A percentile compares a stretch with the other conserved stretches of the same genome.
Evolutionary conservation across 495 filamentous ascomycete genomes (phyloP).

Genomic region (Hypoxylon fuscum): DNA sequence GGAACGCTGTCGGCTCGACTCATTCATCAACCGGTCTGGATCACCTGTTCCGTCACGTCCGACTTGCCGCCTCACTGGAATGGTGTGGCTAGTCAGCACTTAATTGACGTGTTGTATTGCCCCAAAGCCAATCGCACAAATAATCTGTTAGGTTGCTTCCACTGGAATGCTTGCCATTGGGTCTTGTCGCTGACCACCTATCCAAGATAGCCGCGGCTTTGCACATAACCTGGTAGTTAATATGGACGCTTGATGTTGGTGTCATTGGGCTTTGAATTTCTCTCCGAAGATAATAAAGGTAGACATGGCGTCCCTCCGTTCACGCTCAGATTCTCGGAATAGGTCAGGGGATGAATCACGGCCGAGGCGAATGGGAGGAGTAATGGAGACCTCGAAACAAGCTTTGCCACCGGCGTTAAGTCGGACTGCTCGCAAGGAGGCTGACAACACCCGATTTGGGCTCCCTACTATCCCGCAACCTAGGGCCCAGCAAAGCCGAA

Average conservation of each 20-base stretch:
- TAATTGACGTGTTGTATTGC: constrained; percentile 31
- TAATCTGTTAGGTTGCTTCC: constrained; percentile 15
- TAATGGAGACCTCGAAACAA: constrained; percentile 28
- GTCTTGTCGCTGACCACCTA: constrained; percentile 28
- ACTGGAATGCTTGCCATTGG: constrained; percentile 8
- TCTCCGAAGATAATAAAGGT: constrained; percentile 17
- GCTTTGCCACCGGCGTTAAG: constrained; percentile 26
- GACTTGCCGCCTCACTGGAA: constrained; percentile 19
- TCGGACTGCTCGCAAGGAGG: constrained; percentile 33
- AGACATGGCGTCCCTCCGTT: constrained; percentile 34
- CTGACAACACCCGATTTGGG: constrained; percentile 37
- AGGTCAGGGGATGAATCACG: constrained; percentile 29
- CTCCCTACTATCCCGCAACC: constrained; percentile 44
- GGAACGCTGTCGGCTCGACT: constrained; percentile 17
- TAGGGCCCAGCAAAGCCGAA: constrained; percentile 42
- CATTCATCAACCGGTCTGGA: constrained; percentile 13
- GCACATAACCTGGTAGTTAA: constrained; percentile 13
- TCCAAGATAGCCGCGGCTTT: constrained; percentile 7
- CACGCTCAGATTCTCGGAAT: constrained; percentile 26
- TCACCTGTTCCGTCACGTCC: constrained; percentile 13
- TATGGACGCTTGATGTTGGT: constrained; percentile 26
- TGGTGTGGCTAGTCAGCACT: constrained; percentile 33
- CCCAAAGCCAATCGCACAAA: constrained; percentile 21
- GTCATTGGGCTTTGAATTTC: constrained; percentile 21
- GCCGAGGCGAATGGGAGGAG: constrained; percentile 24